Evolutionary conservation across 208 protist species (phyloP).

Genomic region (Angomonas deanei): DNA sequence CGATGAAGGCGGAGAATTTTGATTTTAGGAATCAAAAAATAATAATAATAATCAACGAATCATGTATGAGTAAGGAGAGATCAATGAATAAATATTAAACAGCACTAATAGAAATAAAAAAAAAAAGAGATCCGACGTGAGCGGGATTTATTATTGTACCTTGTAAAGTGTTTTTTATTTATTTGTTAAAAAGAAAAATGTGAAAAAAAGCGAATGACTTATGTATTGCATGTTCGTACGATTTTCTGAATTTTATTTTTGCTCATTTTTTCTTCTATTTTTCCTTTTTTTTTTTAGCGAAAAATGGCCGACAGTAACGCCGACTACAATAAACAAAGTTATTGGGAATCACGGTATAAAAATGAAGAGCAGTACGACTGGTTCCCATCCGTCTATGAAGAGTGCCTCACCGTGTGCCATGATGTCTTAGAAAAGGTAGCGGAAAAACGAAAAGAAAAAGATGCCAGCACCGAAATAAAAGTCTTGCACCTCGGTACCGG

Average conservation of each 20-base stretch:
- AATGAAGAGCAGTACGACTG: constrained; percentile 76
- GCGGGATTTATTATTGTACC: no score
- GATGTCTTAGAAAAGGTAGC: not conserved
- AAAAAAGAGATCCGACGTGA: no score
- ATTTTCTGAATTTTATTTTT: not conserved
- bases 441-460: not conserved
- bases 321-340: constrained; percentile 62
- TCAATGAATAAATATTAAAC: not conserved
- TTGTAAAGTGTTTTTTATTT: constrained; percentile 18
- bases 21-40: constrained; percentile 41
- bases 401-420: constrained; percentile 23
- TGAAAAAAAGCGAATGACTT: not conserved
- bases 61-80: not conserved
- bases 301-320: constrained; percentile 32
- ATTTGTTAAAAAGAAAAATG: constrained; percentile 3
- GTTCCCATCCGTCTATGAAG: constrained; percentile 69
- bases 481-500: constrained; percentile 81
- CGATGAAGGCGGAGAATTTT: constrained; percentile 77
- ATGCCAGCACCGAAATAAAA: constrained; percentile 11
- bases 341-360: constrained; percentile 73
- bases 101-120: no score
- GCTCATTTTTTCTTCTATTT: not conserved
- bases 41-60: not conserved
- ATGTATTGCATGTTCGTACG: not conserved
- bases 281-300: not conserved